These are phyloP conservation scores for Paramecium tetraurelia DNA, from an alignment of 73 alveolate genomes.

Conservation along the genomic window DNA sequence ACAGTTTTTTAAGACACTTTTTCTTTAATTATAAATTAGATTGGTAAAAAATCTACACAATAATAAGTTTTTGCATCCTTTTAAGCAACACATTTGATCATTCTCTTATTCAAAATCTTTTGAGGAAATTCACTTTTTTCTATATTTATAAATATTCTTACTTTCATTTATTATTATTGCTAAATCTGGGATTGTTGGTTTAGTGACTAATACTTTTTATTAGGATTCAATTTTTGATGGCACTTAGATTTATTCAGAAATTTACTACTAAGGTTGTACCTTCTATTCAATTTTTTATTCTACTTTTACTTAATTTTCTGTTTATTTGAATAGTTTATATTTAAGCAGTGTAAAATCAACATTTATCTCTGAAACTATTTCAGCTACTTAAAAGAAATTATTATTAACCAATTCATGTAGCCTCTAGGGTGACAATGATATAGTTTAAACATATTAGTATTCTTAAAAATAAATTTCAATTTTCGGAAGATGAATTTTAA, in stretches of 20 bases:
- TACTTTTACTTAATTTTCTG: not conserved
- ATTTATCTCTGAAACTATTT: not conserved
- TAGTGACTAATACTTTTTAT: not conserved
- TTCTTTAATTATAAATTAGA: not conserved
- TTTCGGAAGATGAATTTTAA: not conserved
- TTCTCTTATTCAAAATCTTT: not conserved
- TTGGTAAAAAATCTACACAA: not conserved
- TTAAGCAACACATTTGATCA: not conserved
- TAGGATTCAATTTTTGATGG: not conserved
- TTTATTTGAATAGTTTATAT: not conserved
- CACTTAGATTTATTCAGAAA: not conserved
- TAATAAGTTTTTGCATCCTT: not conserved
- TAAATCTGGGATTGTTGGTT: not conserved
- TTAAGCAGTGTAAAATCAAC: not conserved
- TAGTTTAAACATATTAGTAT: not conserved
- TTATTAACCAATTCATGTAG: not conserved
- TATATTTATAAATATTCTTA: not conserved
- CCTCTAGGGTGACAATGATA: not conserved
- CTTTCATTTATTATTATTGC: not conserved
- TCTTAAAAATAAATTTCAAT: not conserved
- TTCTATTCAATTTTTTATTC: not conserved
- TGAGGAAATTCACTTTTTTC: constrained; percentile 15
- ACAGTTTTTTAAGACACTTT: constrained; percentile 12
- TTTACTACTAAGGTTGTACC: not conserved
- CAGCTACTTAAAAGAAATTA: not conserved